phyloP scores from a whole-genome alignment of 225 moss, liverwort and hornwort species.

The Marchantia paleacea region DNA sequence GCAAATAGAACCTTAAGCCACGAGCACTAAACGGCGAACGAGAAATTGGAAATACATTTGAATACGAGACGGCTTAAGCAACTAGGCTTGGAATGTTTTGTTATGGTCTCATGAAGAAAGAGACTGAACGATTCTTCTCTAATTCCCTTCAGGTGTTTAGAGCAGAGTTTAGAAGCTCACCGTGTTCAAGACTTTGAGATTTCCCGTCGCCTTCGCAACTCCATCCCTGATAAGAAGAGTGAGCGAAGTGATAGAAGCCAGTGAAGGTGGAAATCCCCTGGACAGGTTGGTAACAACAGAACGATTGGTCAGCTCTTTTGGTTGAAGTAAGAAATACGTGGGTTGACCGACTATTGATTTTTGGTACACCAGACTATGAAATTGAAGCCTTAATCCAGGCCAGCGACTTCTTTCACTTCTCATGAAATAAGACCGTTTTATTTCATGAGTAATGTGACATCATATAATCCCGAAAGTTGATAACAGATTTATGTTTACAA shows the following conservation, averaged over 20 bases:
- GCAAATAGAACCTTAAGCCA: no score
- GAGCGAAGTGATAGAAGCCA: constrained; percentile 69
- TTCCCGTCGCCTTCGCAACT: constrained; percentile 60
- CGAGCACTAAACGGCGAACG: no score
- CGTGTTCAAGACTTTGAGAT: constrained; percentile 61
- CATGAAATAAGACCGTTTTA: background rate
- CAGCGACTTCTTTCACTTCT: background rate
- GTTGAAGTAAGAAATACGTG: no score
- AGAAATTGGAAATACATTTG: no score
- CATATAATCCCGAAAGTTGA: no score
- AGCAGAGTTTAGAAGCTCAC: constrained; percentile 38
- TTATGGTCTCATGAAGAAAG: no score
- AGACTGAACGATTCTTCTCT: no score
- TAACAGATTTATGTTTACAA: no score
- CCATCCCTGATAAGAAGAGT: constrained; percentile 66
- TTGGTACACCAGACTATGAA: background rate
- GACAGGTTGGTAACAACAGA: constrained; percentile 15
- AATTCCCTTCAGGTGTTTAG: no score
- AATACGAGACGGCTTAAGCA: no score
- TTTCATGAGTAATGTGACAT: no score
- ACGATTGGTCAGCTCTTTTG: background rate
- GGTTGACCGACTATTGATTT: background rate
- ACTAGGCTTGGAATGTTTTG: no score
- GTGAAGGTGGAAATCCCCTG: constrained; percentile 65
- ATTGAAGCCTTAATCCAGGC: background rate